Base-by-base conservation (phyloP, 2,329 filamentous ascomycete species). In the Gnomoniopsis sp. region DNA sequence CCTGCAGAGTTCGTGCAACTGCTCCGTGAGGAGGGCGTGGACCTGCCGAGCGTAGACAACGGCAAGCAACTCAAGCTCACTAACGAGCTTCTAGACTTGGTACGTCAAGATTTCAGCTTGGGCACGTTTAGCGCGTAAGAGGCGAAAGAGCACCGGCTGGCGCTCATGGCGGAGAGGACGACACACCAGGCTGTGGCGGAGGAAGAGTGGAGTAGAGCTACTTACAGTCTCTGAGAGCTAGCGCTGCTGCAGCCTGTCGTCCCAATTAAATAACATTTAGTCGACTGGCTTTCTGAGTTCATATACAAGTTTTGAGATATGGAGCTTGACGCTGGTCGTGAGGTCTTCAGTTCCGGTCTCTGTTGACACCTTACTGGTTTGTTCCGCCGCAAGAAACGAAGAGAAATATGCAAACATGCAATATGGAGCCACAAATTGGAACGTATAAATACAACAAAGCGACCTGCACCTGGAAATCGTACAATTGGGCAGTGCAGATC, bases 141-240 rank as follows among this genome's bases (percentile, higher is more conserved):
- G 21, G 65, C 63, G 8, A 55, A 47, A 46, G 21, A 53, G 41
- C 59, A 64, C 49, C 54, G 60, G 6, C 22, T 63, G 3, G 38
- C 61, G 50, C 46, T 66, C n/a, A 64, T 64, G 58, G 54, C 62
- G 3, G 61, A 63, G 34, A 54, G 57, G 46, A 23, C 19, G 21
- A 6, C 22, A 30, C 3, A 14, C 15, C 50, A 33, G 6, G n/a
- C 10, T 11, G 1, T 15, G 10, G 47, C 17, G 4, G 8, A 17
- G 6, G 2, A 7, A 12, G 19, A 3, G 4, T 48, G 55, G 44
- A 2, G n/a, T 4, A 6, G 12, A 11, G 23, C 23, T 36, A 14
- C 1, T 6, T 59, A 53, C 21, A 49, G 10, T 34, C 53, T 58
- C 30, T 53, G 50, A 19, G 33, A 53, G 44, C 55, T 53, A 53